Conservation (phyloP, 2,329 filamentous ascomycete genomes). For the Ceratocystis cubensis region DNA sequence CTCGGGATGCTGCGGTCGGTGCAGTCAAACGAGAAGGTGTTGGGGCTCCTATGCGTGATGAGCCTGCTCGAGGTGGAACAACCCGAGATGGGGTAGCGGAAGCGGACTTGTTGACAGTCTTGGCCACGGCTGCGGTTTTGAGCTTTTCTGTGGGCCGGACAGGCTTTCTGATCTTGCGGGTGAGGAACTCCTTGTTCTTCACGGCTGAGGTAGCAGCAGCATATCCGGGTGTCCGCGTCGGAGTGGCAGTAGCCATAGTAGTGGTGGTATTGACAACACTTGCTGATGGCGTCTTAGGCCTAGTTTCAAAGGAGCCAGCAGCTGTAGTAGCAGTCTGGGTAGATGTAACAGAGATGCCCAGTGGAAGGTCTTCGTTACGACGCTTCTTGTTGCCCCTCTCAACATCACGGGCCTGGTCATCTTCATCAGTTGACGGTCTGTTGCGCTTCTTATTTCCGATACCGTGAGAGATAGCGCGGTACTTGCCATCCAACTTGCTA, state of each 20-base stretch:
- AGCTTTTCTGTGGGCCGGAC: conserved; percentile 20
- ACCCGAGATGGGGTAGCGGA: background rate
- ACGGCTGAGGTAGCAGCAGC: conserved; percentile 17
- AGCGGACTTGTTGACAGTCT: background rate
- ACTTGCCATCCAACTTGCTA: conserved; percentile 25
- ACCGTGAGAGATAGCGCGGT: conserved; percentile 45
- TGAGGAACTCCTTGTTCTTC: conserved; percentile 16
- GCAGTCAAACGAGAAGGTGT: background rate
- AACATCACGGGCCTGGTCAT: conserved; percentile 39
- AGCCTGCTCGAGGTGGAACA: background rate
- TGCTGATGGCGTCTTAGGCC: conserved; percentile 14
- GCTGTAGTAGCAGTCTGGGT: conserved; percentile 28
- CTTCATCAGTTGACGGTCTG: conserved; percentile 44
- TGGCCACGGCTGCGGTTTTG: conserved; percentile 7
- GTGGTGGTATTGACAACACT: background rate
- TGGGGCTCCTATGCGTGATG: conserved; percentile 4
- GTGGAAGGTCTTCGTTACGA: conserved; percentile 37
- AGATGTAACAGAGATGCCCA: conserved; percentile 42
- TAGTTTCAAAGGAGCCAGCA: conserved; percentile 25
- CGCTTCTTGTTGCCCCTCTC: conserved; percentile 52
- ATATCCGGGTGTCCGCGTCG: conserved; percentile 14
- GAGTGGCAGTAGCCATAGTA: background rate
- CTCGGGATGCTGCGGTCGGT: background rate
- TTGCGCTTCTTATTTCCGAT: conserved; percentile 55
- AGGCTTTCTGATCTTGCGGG: conserved; percentile 20